phyloP scores from a whole-genome alignment of 2,329 filamentous ascomycete genomes.

The Venturia aucupariae region DNA sequence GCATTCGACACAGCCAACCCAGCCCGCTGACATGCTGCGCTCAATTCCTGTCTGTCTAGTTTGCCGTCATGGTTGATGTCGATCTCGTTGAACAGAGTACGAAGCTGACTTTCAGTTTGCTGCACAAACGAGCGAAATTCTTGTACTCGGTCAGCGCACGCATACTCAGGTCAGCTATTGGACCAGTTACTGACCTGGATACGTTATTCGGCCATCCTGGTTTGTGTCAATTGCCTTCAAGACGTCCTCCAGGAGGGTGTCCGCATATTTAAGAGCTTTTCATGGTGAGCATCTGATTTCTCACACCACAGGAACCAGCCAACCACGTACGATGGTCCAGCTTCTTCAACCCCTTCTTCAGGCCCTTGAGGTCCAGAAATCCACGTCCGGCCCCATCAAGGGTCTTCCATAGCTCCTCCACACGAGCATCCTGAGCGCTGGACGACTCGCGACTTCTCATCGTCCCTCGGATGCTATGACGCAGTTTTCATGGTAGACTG shows the following conservation, averaged over 20 bases:
- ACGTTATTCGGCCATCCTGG: constrained; percentile 82
- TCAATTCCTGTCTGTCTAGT: constrained; percentile 78
- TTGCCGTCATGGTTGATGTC: constrained; percentile 78
- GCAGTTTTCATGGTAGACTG: constrained; percentile 9
- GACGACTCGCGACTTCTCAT: constrained; percentile 68
- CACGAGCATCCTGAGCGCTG: constrained; percentile 68
- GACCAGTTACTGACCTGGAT: constrained; percentile 52
- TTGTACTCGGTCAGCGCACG: constrained; percentile 34
- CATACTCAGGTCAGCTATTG: background rate
- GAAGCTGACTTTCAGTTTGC: constrained; percentile 75
- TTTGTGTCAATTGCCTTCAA: constrained; percentile 77
- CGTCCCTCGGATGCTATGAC: constrained; percentile 12
- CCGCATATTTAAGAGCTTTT: constrained; percentile 78
- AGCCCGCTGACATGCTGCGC: constrained; percentile 64
- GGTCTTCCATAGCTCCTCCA: constrained; percentile 74
- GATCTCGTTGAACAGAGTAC: constrained; percentile 73
- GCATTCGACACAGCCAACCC: constrained; percentile 70
- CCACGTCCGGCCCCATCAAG: constrained; percentile 70
- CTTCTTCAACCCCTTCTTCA: constrained; percentile 75
- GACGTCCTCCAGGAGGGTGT: constrained; percentile 71
- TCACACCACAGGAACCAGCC: constrained; percentile 11
- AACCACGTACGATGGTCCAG: constrained; percentile 79
- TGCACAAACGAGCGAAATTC: constrained; percentile 88
- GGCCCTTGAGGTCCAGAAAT: constrained; percentile 71
- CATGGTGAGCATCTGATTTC: constrained; percentile 2